Percentiles rank a stretch among this genome's conserved stretches.
Evolutionary conservation across 2,329 filamentous ascomycete species (phyloP).

Genomic region (Aspergillus japonicus): DNA sequence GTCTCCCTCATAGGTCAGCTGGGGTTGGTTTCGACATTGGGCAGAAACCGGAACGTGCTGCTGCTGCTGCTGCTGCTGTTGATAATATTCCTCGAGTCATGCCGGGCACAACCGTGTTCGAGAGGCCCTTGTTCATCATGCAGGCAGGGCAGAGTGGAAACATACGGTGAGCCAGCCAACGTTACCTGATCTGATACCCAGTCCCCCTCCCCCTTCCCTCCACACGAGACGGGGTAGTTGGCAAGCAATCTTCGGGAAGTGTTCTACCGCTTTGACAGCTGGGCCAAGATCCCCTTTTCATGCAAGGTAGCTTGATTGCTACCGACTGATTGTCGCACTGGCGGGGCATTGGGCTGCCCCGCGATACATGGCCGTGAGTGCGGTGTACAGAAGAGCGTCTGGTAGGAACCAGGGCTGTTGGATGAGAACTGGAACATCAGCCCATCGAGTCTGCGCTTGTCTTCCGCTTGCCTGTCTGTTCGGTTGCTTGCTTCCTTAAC

Average conservation of each 20-base stretch:
- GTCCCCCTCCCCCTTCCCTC: conserved; percentile 7
- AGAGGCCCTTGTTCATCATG: conserved; percentile 20
- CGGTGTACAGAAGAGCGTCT: not conserved
- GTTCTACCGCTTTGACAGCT: conserved; percentile 10
- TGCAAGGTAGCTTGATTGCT: conserved; percentile 17
- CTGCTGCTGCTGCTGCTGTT: conserved; percentile 6
- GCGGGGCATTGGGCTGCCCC: conserved; percentile 15
- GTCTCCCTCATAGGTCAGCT: conserved; percentile 13
- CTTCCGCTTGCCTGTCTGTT: not conserved
- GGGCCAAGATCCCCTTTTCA: conserved; percentile 8
- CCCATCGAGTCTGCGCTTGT: not conserved
- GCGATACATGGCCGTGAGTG: conserved; percentile 6
- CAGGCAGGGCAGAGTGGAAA: conserved; percentile 16
- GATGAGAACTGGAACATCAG: conserved; percentile 8
- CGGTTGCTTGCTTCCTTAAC: not conserved
- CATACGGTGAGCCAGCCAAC: conserved; percentile 22
- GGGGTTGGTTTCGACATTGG: conserved; percentile 14
- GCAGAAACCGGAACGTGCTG: conserved; percentile 24
- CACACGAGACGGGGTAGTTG: conserved; percentile 5
- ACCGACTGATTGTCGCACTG: conserved; percentile 1
- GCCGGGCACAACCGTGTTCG: conserved; percentile 8
- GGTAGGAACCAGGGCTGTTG: conserved; percentile 2
- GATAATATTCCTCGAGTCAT: conserved; percentile 10
- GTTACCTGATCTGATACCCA: conserved; percentile 18
- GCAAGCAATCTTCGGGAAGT: conserved; percentile 13